Percentiles rank a stretch among this genome's conserved stretches.
phyloP scores from a whole-genome alignment of 2,329 filamentous ascomycete species.

The Fusarium sp. region DNA sequence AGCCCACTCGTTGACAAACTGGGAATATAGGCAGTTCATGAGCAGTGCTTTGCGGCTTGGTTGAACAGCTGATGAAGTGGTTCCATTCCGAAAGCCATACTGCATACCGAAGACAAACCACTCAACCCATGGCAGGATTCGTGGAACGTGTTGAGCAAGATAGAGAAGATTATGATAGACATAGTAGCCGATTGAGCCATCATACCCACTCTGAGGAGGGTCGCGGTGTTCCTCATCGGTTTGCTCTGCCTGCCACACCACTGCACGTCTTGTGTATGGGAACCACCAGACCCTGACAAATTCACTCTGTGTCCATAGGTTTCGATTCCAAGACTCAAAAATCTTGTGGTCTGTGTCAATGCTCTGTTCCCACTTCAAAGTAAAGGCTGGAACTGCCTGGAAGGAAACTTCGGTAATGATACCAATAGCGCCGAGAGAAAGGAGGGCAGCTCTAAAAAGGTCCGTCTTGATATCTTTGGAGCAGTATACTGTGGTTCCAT shows the following conservation, averaged over 20 bases:
- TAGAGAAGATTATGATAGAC: constrained; percentile 93
- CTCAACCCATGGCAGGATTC: constrained; percentile 86
- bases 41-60: constrained; percentile 82
- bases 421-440: constrained; percentile 89
- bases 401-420: constrained; percentile 92
- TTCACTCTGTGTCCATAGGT: constrained; percentile 85
- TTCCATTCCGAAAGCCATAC: constrained; percentile 84
- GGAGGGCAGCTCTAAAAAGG: constrained; percentile 86
- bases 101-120: constrained; percentile 99
- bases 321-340: constrained; percentile 74
- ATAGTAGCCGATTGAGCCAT: constrained; percentile 82
- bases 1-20: constrained; percentile 99
- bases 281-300: constrained; percentile 98
- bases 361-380: constrained; percentile 87
- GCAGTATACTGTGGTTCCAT: constrained; percentile 79
- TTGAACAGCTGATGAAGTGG: constrained; percentile 78
- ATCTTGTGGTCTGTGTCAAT: constrained; percentile 76
- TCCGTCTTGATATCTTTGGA: constrained; percentile 74
- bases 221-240: constrained; percentile 69
- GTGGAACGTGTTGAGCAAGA: constrained; percentile 79
- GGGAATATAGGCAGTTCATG: constrained; percentile 98
- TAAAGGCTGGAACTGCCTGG: constrained; percentile 80
- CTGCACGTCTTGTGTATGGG: constrained; percentile 87
- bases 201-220: constrained; percentile 80
- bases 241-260: constrained; percentile 89